These are phyloP conservation scores for Astrephomene gubernaculifera DNA, from an alignment of 139 green algal species.

Conservation along the genomic window DNA sequence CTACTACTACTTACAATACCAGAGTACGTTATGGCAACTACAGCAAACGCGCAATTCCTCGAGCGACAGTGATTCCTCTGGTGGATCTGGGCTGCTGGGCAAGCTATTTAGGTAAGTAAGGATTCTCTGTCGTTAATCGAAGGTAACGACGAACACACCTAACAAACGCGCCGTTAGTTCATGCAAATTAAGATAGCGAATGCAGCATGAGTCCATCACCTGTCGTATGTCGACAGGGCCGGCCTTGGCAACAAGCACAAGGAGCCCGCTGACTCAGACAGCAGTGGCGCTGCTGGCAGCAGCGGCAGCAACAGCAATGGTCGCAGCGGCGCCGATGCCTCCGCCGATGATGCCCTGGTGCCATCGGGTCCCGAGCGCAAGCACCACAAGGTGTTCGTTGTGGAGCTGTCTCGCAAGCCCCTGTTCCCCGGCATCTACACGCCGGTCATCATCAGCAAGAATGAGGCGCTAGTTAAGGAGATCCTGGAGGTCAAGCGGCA, in stretches of 20 bases:
- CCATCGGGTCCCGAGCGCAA: conserved; percentile 44
- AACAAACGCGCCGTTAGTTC: too few relatives aligned
- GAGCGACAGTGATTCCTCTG: neutral
- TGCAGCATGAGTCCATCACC: neutral
- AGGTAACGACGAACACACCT: too few relatives aligned
- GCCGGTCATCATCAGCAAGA: conserved; percentile 79
- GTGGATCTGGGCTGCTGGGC: conserved; percentile 27
- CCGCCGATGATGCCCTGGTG: conserved; percentile 41
- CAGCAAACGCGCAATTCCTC: neutral
- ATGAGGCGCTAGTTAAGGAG: conserved; percentile 88
- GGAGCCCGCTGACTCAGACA: neutral
- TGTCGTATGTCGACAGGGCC: neutral
- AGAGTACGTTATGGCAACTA: neutral
- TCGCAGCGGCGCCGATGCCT: neutral
- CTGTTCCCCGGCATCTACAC: conserved; percentile 91
- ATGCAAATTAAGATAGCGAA: too few relatives aligned
- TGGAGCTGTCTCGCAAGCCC: conserved; percentile 80
- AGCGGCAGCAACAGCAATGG: neutral
- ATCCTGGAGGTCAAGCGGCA: conserved; percentile 78
- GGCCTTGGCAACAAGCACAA: neutral
- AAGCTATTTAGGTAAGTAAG: conserved; percentile 31
- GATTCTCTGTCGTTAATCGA: too few relatives aligned
- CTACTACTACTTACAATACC: neutral
- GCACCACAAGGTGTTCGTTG: conserved; percentile 65
- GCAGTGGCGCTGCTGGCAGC: neutral